Evolutionary conservation across 1,139 yeast species (phyloP).

Genomic region (Saccharomyces hybrid): DNA sequence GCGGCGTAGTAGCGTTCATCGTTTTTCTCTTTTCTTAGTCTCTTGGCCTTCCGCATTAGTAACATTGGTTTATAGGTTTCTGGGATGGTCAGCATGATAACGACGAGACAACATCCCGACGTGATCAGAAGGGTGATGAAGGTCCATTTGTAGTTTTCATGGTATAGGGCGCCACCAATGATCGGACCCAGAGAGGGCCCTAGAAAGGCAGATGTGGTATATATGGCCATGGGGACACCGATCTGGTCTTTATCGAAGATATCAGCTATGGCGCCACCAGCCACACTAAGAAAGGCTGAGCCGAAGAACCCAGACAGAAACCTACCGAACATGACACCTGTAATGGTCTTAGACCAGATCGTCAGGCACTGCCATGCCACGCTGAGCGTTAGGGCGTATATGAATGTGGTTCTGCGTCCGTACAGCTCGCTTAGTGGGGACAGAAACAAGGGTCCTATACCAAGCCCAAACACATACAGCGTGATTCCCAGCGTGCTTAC

Average conservation of each 20-base stretch:
- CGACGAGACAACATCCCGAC: slow-evolving; percentile 49
- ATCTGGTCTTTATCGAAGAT: slow-evolving; percentile 49
- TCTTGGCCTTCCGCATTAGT: slow-evolving; percentile 48
- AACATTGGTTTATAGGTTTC: slow-evolving; percentile 69
- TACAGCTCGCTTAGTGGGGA: slow-evolving; percentile 78
- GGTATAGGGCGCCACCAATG: slow-evolving; percentile 55
- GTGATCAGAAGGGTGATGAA: slow-evolving; percentile 59
- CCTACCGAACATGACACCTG: slow-evolving; percentile 55
- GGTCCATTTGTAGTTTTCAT: slow-evolving; percentile 49
- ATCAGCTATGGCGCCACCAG: slow-evolving; percentile 71
- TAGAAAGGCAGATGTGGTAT: slow-evolving; percentile 63
- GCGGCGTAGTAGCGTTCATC: slow-evolving; percentile 46
- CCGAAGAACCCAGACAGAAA: slow-evolving; percentile 63
- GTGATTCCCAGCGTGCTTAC: slow-evolving; percentile 57
- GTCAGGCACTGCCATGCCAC: slow-evolving; percentile 56
- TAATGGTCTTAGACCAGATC: slow-evolving; percentile 57
- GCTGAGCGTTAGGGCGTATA: slow-evolving; percentile 49
- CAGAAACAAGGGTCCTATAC: slow-evolving; percentile 69
- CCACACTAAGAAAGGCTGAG: slow-evolving; percentile 62
- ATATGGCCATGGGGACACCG: slow-evolving; percentile 63
- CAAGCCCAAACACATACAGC: slow-evolving; percentile 63
- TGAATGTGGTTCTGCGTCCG: slow-evolving; percentile 65
- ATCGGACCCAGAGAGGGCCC: slow-evolving; percentile 73
- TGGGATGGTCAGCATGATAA: slow-evolving; percentile 45
- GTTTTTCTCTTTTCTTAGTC: slow-evolving; percentile 53